Evolutionary conservation across 1,284 basidiomycete species (phyloP).

Genomic region (Ustilago curta): DNA sequence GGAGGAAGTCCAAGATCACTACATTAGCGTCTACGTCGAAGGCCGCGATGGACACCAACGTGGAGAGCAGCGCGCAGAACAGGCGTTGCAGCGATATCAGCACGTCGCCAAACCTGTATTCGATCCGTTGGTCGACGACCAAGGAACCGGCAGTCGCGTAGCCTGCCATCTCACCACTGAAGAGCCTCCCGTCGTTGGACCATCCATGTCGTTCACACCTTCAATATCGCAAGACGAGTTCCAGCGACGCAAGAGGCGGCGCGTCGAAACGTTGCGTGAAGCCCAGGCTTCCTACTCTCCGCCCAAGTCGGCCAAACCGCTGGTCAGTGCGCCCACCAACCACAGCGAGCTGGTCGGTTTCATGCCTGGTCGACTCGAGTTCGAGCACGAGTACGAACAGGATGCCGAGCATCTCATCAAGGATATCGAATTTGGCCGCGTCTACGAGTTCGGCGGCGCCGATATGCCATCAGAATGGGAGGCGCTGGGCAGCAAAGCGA

Average conservation of each 20-base stretch:
- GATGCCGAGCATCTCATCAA: slow-evolving; percentile 96
- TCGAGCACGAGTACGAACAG: slow-evolving; percentile 91
- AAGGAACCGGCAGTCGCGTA: slow-evolving; percentile 48
- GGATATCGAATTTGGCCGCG: slow-evolving; percentile 93
- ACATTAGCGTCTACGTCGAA: slow-evolving; percentile 82
- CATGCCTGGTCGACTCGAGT: slow-evolving; percentile 95
- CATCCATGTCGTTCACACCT: slow-evolving; percentile 55
- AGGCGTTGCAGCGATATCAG: slow-evolving; percentile 33
- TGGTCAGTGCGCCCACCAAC: slow-evolving; percentile 91
- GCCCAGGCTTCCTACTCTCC: slow-evolving; percentile 60
- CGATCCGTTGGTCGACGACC: slow-evolving; percentile 36
- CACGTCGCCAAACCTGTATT: slow-evolving; percentile 20
- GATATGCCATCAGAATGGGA: slow-evolving; percentile 63
- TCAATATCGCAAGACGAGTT: slow-evolving; percentile 62
- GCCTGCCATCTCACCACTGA: slow-evolving; percentile 42
- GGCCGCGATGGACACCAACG: slow-evolving; percentile 59
- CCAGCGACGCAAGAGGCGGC: slow-evolving; percentile 61
- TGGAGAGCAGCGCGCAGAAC: slow-evolving; percentile 57
- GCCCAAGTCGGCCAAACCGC: slow-evolving; percentile 74
- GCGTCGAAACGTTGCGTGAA: slow-evolving; percentile 62
- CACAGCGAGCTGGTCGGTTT: slow-evolving; percentile 89
- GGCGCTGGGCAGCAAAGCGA: slow-evolving; percentile 60
- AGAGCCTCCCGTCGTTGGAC: slow-evolving; percentile 61
- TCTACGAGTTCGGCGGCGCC: slow-evolving; percentile 85
- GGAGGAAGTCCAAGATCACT: slow-evolving; percentile 94